Base-by-base conservation (phyloP, 345 rosid species). In the Theobroma cacao region DNA sequence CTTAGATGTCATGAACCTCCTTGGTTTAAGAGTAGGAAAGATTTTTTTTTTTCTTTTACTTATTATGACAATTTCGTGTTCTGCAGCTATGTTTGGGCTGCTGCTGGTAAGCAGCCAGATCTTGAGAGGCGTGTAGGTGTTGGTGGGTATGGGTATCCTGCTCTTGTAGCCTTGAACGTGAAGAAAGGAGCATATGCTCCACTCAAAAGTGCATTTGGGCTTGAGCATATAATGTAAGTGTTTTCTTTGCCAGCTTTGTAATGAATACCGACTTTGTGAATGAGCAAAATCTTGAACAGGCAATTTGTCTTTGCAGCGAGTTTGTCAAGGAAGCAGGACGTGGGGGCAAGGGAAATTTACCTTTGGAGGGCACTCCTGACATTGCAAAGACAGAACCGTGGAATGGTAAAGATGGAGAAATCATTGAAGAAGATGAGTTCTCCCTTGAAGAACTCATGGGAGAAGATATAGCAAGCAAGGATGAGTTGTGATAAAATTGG, bases 141-240 rank as follows among this genome's bases (percentile, higher is more conserved):
- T 34, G 99, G 99, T 59, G 99, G 98, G 74, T 97, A 97, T 17
- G 99, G 99, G 11, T 97, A 94, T 71, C 98, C 99, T 5, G 99
- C 99, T 53, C 84, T 97, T 81, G 97, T 97, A 50, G 99, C 98
- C 41, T 81, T 97, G 90, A 97, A 97, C 77, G 83, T 87, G 69
- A 97, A 97, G 92, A 94, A 94, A 87, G 98, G 90, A 80, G 98
- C 90, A 24, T 94, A 91, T 82, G 92, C 99, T 75, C 98, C 99
- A 30, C 95, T 97, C 36, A 93, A 89, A 86, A 94, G 99, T 65
- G 99, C 99, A 65, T 97, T 87, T 80, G 98, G 91, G 86, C 92
- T 93, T 30, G 95, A 86, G 47, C 98, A 94, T 40, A 81, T 97
- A 56, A 65, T 80, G 99, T 94, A 86, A 90, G 98, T 41, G 17